Base-by-base conservation (phyloP, 345 rosid species). In the Odontarrhena argentea region DNA sequence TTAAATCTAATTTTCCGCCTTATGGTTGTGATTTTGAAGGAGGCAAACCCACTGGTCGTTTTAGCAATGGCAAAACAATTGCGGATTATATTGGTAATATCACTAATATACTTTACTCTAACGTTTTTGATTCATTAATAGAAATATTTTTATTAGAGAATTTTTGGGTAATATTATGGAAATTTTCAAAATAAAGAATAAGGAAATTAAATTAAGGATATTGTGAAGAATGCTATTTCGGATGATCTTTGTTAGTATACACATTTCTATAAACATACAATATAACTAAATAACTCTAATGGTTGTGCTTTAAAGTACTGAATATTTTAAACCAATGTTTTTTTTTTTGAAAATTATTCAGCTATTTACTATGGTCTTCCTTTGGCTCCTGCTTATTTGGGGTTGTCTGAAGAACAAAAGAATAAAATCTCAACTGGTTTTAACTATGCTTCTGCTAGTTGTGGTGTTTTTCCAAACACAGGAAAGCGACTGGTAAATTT, bases 1-100 rank as follows among this genome's bases (percentile, higher is more conserved):
- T 46, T 50, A 82, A 79, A 67, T 48, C 79, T 15, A 68, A 86
- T 49, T 84, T 74, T 74, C 73, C 77, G 3, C 92, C 92, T 26
- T 83, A 86, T 54, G 92, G 92, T 53, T 77, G 79, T 41, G 83
- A 84, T 28, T 83, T 84, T 74, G 69, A 56, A 41, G 83, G 81
- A 12, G 70, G 77, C 14, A 63, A 37, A 14, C 60, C 92, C 4
- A 83, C 87, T 0, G 92, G 92, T 8, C 74, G 92, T 57, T 84
- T 79, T 60, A 13, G 80, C 55, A 57, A 81, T 67, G 87, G 87
- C 38, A 70, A 73, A 49, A 62, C 81, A 10, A 77, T 82, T 12
- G 64, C 83, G 1, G 87, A 84, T 65, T 60, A 63, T 11, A 10
- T 74, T 54, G 85, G 87, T 81, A 73, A 63, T 18, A 1, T 18